Conservation (phyloP, 179 eudicot species). For the Gypsophila paniculata region DNA sequence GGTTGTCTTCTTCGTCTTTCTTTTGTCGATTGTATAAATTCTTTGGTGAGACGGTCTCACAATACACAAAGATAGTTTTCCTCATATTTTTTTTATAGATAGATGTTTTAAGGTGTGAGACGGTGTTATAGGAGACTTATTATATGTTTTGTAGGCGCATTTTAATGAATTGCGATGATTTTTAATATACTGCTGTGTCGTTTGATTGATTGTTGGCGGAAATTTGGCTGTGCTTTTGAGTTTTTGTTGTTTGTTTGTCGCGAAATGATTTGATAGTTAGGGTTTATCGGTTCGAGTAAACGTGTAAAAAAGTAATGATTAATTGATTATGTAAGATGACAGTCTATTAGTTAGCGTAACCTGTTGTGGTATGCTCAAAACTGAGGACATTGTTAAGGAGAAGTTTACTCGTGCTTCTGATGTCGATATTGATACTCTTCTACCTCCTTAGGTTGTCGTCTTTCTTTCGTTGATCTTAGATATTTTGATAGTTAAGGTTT, state of each 20-base stretch:
- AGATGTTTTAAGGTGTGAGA: no score
- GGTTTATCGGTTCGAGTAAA: not conserved
- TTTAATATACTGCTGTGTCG: no score
- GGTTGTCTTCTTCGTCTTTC: constrained; percentile 27
- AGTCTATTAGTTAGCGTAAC: not conserved
- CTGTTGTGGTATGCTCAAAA: not conserved
- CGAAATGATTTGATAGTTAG: not conserved
- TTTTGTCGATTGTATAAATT: no score
- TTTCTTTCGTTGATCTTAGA: no score
- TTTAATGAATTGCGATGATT: not conserved
- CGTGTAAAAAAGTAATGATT: not conserved
- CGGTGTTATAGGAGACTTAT: no score
- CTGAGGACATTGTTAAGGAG: not conserved
- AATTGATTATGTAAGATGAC: not conserved
- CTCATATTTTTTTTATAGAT: no score
- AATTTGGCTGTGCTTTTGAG: not conserved
- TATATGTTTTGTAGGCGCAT: not conserved
- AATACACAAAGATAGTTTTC: no score
- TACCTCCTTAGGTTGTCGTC: constrained; percentile 63
- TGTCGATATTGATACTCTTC: constrained; percentile 52
- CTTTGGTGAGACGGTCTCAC: no score
- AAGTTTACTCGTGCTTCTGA: constrained; percentile 48
- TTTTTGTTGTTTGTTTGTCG: no score
- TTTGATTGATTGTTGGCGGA: not conserved
- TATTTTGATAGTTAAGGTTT: not conserved